Percentiles rank a stretch among this genome's conserved stretches.
phyloP scores from a whole-genome alignment of 768 basidiomycete genomes.

The Agaricus blazei region DNA sequence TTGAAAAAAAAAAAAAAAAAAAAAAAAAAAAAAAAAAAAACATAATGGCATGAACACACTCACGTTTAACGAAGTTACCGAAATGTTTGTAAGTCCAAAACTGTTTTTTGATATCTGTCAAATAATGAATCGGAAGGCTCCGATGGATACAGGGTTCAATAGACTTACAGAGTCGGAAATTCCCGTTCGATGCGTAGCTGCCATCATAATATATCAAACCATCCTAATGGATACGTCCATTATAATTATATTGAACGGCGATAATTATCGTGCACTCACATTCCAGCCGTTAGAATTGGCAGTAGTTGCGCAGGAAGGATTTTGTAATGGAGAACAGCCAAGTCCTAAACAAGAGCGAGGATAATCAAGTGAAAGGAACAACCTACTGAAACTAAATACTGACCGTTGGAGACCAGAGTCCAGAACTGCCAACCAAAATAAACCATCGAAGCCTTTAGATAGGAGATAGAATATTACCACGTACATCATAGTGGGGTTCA shows the following conservation, averaged over 20 bases:
- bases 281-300: constrained; percentile 38
- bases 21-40: neutral
- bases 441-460: neutral
- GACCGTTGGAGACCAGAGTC: constrained; percentile 33
- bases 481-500: constrained; percentile 33
- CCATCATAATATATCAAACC: constrained; percentile 38
- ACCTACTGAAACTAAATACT: neutral
- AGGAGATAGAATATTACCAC: constrained; percentile 7
- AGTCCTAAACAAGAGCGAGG: constrained; percentile 18
- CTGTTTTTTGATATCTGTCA: constrained; percentile 30
- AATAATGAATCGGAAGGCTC: neutral
- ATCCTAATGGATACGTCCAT: constrained; percentile 17
- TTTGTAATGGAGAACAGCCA: constrained; percentile 32
- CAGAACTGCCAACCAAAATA: constrained; percentile 23
- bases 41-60: constrained; percentile 4
- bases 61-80: constrained; percentile 35
- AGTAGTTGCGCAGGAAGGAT: constrained; percentile 27
- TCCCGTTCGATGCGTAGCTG: constrained; percentile 30
- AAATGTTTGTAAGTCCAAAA: constrained; percentile 37
- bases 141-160: neutral
- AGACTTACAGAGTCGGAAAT: constrained; percentile 28
- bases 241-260: neutral
- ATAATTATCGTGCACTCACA: constrained; percentile 17
- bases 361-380: constrained; percentile 8
- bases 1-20: neutral